Evolutionary conservation across 208 protist genomes (phyloP).

Genomic region (Trypanosoma caninum): DNA sequence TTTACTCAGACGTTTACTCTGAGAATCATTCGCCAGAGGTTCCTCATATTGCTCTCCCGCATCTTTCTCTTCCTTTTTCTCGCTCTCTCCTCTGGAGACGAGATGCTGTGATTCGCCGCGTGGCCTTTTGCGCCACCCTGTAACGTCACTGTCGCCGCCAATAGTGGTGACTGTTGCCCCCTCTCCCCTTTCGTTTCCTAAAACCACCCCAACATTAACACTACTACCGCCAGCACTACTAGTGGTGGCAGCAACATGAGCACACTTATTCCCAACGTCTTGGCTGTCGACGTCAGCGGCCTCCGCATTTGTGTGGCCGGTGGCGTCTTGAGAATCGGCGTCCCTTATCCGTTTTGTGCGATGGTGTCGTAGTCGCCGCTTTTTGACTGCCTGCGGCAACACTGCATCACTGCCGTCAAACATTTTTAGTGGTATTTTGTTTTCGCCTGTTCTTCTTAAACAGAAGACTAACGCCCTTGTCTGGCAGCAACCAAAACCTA

Average conservation of each 20-base stretch:
- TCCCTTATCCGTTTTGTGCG: constrained; percentile 39
- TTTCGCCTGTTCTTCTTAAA: no score
- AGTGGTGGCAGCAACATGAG: no score
- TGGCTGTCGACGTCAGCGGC: background rate
- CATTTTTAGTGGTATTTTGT: background rate
- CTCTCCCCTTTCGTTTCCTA: background rate
- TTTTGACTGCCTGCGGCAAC: constrained; percentile 1
- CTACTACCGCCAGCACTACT: no score
- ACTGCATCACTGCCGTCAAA: background rate
- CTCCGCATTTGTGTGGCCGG: background rate
- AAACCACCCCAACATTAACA: no score
- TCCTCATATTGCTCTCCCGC: background rate
- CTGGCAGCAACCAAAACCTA: no score
- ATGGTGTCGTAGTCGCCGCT: constrained; percentile 61
- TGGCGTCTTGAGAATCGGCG: constrained; percentile 11
- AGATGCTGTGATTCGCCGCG: background rate
- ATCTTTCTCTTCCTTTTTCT: background rate
- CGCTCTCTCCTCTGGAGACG: no score
- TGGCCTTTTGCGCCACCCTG: background rate
- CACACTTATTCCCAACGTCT: no score
- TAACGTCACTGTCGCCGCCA: background rate
- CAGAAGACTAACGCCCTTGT: no score
- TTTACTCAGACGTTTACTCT: no score
- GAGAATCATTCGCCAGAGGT: no score
- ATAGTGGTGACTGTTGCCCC: no score